phyloP scores from a whole-genome alignment of 2,329 filamentous ascomycete species.

The Cladosporium phlei region DNA sequence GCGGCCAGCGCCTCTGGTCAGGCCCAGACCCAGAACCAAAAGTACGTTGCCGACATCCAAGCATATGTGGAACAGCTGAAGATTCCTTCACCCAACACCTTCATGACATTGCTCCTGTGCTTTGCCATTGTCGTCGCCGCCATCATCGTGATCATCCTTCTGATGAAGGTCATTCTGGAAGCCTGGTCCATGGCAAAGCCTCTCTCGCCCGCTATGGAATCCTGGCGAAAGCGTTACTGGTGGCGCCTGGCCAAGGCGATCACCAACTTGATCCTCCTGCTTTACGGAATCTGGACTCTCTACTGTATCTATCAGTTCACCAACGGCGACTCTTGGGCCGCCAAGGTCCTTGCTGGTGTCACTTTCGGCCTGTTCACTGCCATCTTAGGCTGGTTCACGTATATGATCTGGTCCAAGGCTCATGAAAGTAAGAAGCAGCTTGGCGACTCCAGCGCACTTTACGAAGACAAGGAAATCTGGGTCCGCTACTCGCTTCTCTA shows the following conservation, averaged over 20 bases:
- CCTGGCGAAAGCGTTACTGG: slow-evolving; percentile 97
- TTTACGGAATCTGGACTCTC: slow-evolving; percentile 92
- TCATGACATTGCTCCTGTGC: slow-evolving; percentile 89
- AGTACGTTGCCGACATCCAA: slow-evolving; percentile 68
- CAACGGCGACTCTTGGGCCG: slow-evolving; percentile 88
- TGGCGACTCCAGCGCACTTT: slow-evolving; percentile 68
- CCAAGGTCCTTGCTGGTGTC: slow-evolving; percentile 74
- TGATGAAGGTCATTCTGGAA: slow-evolving; percentile 89
- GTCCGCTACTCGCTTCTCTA: slow-evolving; percentile 97
- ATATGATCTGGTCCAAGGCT: slow-evolving; percentile 75
- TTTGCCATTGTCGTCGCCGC: slow-evolving; percentile 81
- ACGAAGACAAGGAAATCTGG: slow-evolving; percentile 86
- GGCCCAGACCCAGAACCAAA: slow-evolving; percentile 39
- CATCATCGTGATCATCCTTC: slow-evolving; percentile 78
- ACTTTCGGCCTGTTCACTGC: slow-evolving; percentile 77
- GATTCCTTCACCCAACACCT: slow-evolving; percentile 84
- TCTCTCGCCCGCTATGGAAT: slow-evolving; percentile 72
- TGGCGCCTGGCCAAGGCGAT: slow-evolving; percentile 82
- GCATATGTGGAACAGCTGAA: slow-evolving; percentile 77
- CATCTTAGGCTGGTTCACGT: slow-evolving; percentile 76
- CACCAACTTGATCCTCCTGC: slow-evolving; percentile 80
- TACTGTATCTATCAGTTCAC: slow-evolving; percentile 97
- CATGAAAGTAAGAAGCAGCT: slow-evolving; percentile 67
- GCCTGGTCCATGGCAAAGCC: slow-evolving; percentile 83
- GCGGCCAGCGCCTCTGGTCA: background rate